Conservation (phyloP, 257 asterid genomes). For the Solanum infundibuliforme region DNA sequence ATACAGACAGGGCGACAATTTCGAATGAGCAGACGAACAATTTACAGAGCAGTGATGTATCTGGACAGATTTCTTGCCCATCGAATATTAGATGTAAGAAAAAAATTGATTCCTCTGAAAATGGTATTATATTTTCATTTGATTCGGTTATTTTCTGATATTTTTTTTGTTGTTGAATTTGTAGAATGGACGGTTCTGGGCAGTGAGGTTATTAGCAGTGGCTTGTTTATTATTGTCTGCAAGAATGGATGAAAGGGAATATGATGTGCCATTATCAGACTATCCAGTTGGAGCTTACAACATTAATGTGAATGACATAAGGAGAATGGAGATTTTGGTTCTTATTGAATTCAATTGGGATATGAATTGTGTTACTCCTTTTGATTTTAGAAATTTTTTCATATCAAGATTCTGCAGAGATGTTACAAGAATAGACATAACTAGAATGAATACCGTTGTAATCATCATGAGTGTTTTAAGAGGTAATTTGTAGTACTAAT, state of each 20-base stretch:
- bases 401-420: neutral
- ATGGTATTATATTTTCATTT: neutral
- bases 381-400: constrained; percentile 12
- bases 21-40: constrained; percentile 36
- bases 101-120: neutral
- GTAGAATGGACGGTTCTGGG: constrained; percentile 33
- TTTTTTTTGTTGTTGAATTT: neutral
- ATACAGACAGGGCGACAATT: constrained; percentile 29
- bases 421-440: neutral
- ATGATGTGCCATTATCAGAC: constrained; percentile 19
- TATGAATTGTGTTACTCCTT: constrained; percentile 43
- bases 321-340: constrained; percentile 5
- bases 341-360: constrained; percentile 45
- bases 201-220: constrained; percentile 27
- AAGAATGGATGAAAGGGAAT: constrained; percentile 38
- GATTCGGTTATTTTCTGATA: neutral
- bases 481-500: neutral
- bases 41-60: constrained; percentile 39
- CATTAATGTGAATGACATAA: neutral
- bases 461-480: neutral
- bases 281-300: constrained; percentile 10
- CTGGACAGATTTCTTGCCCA: constrained; percentile 43
- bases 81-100: constrained; percentile 34
- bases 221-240: constrained; percentile 59
- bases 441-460: neutral